These are phyloP conservation scores for Phyllosticta paracitricarpa DNA, from an alignment of 2,329 filamentous ascomycete species.

Conservation along the genomic window DNA sequence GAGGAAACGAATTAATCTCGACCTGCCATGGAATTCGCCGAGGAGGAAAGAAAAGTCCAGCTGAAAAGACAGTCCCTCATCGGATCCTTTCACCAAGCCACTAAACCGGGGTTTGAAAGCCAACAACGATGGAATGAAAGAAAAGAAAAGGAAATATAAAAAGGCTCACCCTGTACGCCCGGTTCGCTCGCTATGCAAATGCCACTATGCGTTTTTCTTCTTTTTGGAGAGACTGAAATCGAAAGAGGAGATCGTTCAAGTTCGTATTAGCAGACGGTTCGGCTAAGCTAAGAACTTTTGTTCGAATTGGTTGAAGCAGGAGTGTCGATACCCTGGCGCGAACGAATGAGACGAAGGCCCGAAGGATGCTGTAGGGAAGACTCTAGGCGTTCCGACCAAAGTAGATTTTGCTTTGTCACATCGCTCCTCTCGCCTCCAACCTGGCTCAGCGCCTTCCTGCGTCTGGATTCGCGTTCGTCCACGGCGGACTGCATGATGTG, in stretches of 20 bases:
- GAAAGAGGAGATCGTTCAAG: background rate
- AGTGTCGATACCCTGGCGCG: slow-evolving; percentile 20
- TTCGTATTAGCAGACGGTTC: background rate
- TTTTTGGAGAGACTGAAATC: background rate
- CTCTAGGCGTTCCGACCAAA: slow-evolving; percentile 28
- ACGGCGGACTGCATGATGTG: slow-evolving; percentile 33
- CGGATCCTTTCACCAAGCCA: background rate
- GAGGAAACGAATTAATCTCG: background rate
- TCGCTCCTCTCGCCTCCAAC: slow-evolving; percentile 16
- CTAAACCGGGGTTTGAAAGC: background rate
- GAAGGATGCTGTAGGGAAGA: slow-evolving; percentile 25
- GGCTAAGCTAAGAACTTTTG: slow-evolving; percentile 1
- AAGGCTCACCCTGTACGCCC: background rate
- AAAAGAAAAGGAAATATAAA: background rate
- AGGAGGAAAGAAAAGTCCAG: background rate
- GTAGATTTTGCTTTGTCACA: slow-evolving; percentile 19
- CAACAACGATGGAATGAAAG: background rate
- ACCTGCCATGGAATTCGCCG: background rate
- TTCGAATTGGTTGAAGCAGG: slow-evolving; percentile 18
- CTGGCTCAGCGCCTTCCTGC: slow-evolving; percentile 23
- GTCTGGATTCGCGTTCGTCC: slow-evolving; percentile 33
- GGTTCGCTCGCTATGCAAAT: slow-evolving; percentile 11
- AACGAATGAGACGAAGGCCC: slow-evolving; percentile 25
- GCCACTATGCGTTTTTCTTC: slow-evolving; percentile 5
- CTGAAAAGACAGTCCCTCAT: background rate